Evolutionary conservation across 192 early-diverging fungal species (phyloP), one percentile per base, ranked within the genome.

Genomic region (Thamnidium elegans): DNA sequence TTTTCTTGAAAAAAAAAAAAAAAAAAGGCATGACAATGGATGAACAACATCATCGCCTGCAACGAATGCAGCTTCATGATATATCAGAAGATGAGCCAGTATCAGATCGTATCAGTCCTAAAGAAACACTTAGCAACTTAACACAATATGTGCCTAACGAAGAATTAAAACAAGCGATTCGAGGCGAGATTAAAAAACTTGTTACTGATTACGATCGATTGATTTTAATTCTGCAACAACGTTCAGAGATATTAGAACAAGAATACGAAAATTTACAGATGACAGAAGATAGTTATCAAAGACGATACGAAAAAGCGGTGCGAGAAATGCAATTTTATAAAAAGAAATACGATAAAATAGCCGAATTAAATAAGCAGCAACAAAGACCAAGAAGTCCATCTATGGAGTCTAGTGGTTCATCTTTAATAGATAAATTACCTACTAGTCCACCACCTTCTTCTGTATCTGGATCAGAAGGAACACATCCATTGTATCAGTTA

Each of bases 311-410:
- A 42, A 71, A 71, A 11, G 69, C 69, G n/a, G 69, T 71, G 11
- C 55, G 69, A 6, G 69, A 71, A 42, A 65, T 66, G 64, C 69
- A 71, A 60, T 71, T 71, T 42, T 71, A 65, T 55, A 51, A 62
- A 19, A 71, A 61, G 34, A 50, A 59, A 59, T 66, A 65, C 34
- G 69, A 71, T 30, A 48, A 58, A 9, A 42, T 45, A 9, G 43
- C 50, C 6, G 53, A 64, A 31, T 31, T 58, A 45, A 52, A 45
- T 52, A 45, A 59, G 15, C 45, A 58, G 48, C 43, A 23, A 14
- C 26, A 17, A 9, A 53, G 53, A 45, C 63, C 21, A 17, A 44
- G 65, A 19, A 50, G 55, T 32, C 39, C 36, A 3, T 66, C 65
- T n/a, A 55, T 58, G 20, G 65, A 58, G 5, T 66, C 65, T 1